Evolutionary conservation across 148 eudicot genomes (phyloP), one percentile per base, ranked within the genome.

Genomic region (Rhododendron simsii): DNA sequence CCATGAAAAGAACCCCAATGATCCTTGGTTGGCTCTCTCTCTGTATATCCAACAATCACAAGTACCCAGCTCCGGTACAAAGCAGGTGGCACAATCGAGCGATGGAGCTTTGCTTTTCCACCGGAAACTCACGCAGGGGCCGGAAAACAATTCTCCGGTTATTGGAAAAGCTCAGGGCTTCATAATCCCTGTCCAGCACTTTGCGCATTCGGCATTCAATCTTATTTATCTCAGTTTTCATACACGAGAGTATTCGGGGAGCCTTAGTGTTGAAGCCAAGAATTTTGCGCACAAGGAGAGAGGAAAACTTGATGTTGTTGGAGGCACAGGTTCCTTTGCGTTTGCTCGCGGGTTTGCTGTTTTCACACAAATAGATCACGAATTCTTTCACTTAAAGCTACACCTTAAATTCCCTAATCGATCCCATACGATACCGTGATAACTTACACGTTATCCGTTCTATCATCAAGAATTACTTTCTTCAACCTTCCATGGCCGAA

Each of bases 251-350:
- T 89, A 89, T 85, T 88, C 93, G 0, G 98, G 98, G 21, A 95
- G 95, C 73, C 76, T 95, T 61, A 94, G 98, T 33, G 82, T 95
- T 15, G 89, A 91, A 53, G 98, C 98, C 37, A 90, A 86, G 82
- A 83, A 85, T 63, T 63, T 94, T 45, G 87, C n/a, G 20, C 67
- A 86, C 33, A 88, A 86, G 51, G 86, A 89, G 30, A 85, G 63
- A 65, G 90, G 91, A 26, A 91, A 95, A 85, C 90, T 94, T 30
- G 78, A 33, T 6, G 95, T 95, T 37, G 93, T 95, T 26, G 98
- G 98, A n/a, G 98, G 98, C n/a, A 96, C 98, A 0, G 96, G 96
- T 7, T 93, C 94, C 3, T 96, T 94, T 78, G 98, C 98, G 2
- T 96, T 92, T 85, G 98, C 95, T 15, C 90, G 91, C 23, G 98